Evolutionary conservation across 2,329 filamentous ascomycete genomes (phyloP).

Genomic region (Penicillium sp.): DNA sequence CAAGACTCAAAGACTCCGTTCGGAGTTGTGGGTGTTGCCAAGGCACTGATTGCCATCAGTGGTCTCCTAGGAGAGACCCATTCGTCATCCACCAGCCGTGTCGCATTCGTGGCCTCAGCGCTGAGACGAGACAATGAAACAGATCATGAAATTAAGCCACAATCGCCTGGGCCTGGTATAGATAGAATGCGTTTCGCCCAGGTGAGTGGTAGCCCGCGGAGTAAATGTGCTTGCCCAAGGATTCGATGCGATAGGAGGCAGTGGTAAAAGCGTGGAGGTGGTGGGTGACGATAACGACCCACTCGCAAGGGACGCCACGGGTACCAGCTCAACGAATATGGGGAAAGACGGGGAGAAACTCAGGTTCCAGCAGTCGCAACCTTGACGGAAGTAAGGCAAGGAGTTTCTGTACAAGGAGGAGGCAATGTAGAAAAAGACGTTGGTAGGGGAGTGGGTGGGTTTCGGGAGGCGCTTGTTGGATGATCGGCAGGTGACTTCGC

Average conservation of each 20-base stretch:
- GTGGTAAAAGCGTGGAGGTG: constrained; percentile 14
- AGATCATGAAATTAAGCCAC: constrained; percentile 6
- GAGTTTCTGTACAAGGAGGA: constrained; percentile 4
- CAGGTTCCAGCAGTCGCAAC: neutral
- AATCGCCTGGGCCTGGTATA: constrained; percentile 3
- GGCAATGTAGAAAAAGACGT: constrained; percentile 3
- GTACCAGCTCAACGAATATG: neutral
- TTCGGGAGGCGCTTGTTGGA: constrained; percentile 9
- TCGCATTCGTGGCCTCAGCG: constrained; percentile 29
- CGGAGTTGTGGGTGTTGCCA: constrained; percentile 30
- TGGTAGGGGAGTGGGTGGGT: constrained; percentile 5
- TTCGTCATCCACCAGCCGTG: constrained; percentile 38
- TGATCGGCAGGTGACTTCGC: constrained; percentile 30
- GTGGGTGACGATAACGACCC: constrained; percentile 26
- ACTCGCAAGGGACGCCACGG: constrained; percentile 11
- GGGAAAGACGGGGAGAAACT: neutral
- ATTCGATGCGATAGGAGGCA: constrained; percentile 27
- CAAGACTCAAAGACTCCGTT: constrained; percentile 27
- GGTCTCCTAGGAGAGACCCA: constrained; percentile 37
- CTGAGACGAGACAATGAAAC: constrained; percentile 9
- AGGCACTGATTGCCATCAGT: constrained; percentile 41
- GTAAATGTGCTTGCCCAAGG: constrained; percentile 6
- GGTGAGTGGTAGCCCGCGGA: constrained; percentile 5
- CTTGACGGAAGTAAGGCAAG: neutral
- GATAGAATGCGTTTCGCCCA: constrained; percentile 1